A percentile compares a stretch with the other conserved stretches of the same genome.
Evolutionary conservation across 495 filamentous ascomycete genomes (phyloP).

Genomic region (Annulohypoxylon moriforme): DNA sequence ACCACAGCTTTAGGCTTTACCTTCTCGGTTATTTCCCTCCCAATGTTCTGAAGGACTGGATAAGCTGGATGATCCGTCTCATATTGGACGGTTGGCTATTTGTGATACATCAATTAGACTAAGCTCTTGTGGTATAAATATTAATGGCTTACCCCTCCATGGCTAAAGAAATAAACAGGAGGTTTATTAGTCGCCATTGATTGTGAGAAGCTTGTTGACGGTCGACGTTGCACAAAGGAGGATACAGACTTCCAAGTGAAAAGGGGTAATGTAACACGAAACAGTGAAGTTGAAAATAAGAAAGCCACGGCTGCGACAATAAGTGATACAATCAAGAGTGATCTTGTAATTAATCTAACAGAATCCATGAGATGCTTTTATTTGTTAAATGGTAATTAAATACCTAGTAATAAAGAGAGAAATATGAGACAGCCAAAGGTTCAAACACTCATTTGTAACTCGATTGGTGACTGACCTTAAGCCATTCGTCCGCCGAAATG

Average conservation of each 20-base stretch:
- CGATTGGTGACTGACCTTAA: slow-evolving; percentile 11
- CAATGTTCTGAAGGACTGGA: slow-evolving; percentile 72
- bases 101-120: neutral
- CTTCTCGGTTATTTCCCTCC: slow-evolving; percentile 81
- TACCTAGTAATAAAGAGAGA: no score
- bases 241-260: slow-evolving; percentile 29
- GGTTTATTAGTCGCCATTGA: slow-evolving; percentile 51
- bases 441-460: neutral
- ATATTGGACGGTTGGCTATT: slow-evolving; percentile 79
- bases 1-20: slow-evolving; percentile 85
- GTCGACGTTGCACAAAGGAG: slow-evolving; percentile 18
- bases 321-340: slow-evolving; percentile 35
- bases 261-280: slow-evolving; percentile 30
- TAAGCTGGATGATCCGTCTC: slow-evolving; percentile 79
- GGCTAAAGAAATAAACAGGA: slow-evolving; percentile 82
- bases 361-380: slow-evolving; percentile 22
- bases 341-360: slow-evolving; percentile 11
- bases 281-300: slow-evolving; percentile 31
- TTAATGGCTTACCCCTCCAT: slow-evolving; percentile 74
- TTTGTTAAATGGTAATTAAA: neutral
- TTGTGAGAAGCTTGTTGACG: slow-evolving; percentile 8
- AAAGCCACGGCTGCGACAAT: slow-evolving; percentile 44
- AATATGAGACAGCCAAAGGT: slow-evolving; percentile 2
- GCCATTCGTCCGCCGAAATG: neutral
- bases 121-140: neutral